These are phyloP conservation scores for Pyrenula aspistea DNA, from an alignment of 495 filamentous ascomycete genomes.

Conservation along the genomic window DNA sequence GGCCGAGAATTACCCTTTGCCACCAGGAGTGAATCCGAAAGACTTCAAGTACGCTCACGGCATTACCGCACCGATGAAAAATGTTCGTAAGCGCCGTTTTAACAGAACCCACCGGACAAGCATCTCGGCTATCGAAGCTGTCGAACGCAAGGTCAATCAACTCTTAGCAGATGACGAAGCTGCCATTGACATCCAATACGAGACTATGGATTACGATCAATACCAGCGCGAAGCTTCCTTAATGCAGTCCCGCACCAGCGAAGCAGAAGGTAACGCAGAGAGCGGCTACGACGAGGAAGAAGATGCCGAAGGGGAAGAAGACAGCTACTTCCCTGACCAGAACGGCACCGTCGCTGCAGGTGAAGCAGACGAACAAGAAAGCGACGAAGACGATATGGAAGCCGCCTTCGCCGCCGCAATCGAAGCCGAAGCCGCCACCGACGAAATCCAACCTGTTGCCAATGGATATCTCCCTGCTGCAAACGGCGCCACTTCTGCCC, in stretches of 20 bases:
- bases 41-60: slow-evolving; percentile 74
- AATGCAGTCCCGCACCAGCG: slow-evolving; percentile 24
- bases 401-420: not conserved
- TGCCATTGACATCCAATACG: slow-evolving; percentile 42
- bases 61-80: slow-evolving; percentile 81
- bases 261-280: slow-evolving; percentile 33
- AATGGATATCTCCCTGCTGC: not conserved
- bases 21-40: slow-evolving; percentile 46
- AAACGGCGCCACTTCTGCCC: not conserved
- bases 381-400: not conserved
- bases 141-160: slow-evolving; percentile 70
- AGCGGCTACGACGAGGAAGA: slow-evolving; percentile 39
- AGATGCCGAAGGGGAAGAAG: slow-evolving; percentile 42
- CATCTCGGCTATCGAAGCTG: slow-evolving; percentile 76
- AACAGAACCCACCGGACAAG: slow-evolving; percentile 58
- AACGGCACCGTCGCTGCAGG: slow-evolving; percentile 44
- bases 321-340: slow-evolving; percentile 23
- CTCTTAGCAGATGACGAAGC: slow-evolving; percentile 56
- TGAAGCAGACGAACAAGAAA: slow-evolving; percentile 39
- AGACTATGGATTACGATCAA: slow-evolving; percentile 50
- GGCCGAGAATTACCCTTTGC: slow-evolving; percentile 52
- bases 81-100: slow-evolving; percentile 75
- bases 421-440: not conserved
- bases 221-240: slow-evolving; percentile 33
- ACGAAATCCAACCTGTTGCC: not conserved